These are phyloP conservation scores for Fusarium bactridioides DNA, from an alignment of 2,329 filamentous ascomycete genomes.

Conservation along the genomic window DNA sequence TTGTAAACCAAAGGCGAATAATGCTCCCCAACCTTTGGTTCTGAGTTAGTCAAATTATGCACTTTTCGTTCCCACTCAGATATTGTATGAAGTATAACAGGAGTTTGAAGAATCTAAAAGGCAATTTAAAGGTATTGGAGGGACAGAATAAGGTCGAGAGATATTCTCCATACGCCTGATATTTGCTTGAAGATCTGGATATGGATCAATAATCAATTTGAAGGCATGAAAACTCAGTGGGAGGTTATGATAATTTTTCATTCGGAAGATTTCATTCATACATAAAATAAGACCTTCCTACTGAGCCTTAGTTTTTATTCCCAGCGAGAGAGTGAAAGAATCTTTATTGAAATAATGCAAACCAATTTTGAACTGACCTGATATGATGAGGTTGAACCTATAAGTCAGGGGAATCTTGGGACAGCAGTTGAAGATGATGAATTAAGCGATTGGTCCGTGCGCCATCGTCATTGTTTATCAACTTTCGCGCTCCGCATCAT, in stretches of 20 bases:
- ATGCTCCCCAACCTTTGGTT: not conserved
- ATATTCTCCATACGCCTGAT: not conserved
- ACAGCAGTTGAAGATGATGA: not conserved
- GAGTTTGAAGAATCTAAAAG: not conserved
- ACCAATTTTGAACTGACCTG: not conserved
- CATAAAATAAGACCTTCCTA: too few relatives aligned
- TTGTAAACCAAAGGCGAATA: not conserved
- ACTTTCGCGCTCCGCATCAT: not conserved
- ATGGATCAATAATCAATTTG: not conserved
- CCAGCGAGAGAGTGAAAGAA: not conserved
- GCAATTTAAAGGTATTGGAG: too few relatives aligned
- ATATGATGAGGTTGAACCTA: not conserved
- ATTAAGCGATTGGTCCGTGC: constrained; percentile 18
- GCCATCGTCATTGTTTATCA: constrained; percentile 16
- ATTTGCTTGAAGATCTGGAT: not conserved
- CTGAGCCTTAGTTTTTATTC: not conserved
- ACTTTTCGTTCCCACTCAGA: not conserved
- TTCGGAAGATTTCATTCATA: not conserved
- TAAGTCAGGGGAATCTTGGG: constrained; percentile 14
- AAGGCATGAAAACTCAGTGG: not conserved
- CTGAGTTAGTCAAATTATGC: too few relatives aligned
- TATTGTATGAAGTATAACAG: too few relatives aligned
- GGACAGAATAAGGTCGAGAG: too few relatives aligned
- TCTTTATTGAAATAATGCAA: not conserved
- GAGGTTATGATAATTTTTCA: not conserved